Evolutionary conservation across 1,139 yeast species (phyloP), one percentile per base, ranked within the genome.

Genomic region (Blastobotrys proliferans): DNA sequence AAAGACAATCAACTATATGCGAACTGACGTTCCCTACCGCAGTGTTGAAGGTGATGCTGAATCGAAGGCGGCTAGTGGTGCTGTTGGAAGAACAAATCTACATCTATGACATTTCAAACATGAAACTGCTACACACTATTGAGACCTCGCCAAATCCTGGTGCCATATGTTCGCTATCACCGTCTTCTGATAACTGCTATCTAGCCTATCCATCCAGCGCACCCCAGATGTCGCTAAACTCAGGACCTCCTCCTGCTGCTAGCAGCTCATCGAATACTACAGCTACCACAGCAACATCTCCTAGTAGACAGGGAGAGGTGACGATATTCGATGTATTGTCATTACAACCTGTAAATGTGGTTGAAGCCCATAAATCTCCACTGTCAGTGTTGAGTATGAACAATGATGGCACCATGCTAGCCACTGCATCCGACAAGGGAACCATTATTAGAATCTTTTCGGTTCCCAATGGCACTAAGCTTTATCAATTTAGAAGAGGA

Each of bases 371-470:
- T 62, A 86, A 87, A 57, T 81, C 94, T 1, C 78, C 84, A 11
- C 69, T 92, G 43, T 90, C 97, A 0, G 83, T 90, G 1, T 68
- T 90, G 50, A 71, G 88, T 1, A 68, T 92, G 43, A 86, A 92
- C 51, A 70, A 72, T 35, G 95, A 88, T 58, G 98, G 98, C 1
- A 71, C 81, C 0, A 63, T 87, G 39, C 68, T 92, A 39, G 97
- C 97, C 1, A 88, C 97, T 0, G 96, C 97, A 1, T 85, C 96
- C 14, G 95, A 87, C 52, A 88, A 88, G 60, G 98, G 98, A 3
- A 92, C 98, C 0, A 87, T 92, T 36, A 79, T 92, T 1, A 70
- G 98, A 46, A 86, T 92, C 1, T 92, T 92, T 57, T 73, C 82
- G n/a, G 87, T 87, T 1, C 83, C 82, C 21, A 76, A 85, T 0